Percentiles rank a stretch among this genome's conserved stretches.
These are phyloP conservation scores for Panaeolus cyanescens DNA, from an alignment of 768 basidiomycete species.

Conservation along the genomic window DNA sequence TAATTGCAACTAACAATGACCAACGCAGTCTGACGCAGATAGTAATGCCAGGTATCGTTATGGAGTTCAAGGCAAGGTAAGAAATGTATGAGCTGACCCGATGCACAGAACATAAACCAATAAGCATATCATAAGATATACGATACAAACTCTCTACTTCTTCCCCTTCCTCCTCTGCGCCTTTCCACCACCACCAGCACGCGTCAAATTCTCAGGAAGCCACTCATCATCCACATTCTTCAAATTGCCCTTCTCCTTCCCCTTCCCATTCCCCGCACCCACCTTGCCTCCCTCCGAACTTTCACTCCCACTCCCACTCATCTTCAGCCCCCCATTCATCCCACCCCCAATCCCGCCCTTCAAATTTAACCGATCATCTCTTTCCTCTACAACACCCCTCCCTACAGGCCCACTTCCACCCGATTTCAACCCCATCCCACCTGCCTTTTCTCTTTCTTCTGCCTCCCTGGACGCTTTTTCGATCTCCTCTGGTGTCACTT, in stretches of 20 bases:
- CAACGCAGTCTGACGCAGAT: no score
- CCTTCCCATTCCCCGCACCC: conserved; percentile 6
- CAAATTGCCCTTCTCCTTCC: conserved; percentile 24
- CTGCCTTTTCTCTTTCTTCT: conserved; percentile 21
- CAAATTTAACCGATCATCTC: conserved; percentile 21
- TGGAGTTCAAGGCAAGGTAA: no score
- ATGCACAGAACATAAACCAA: neutral
- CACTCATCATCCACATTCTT: conserved; percentile 46
- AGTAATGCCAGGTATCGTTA: no score
- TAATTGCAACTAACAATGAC: no score
- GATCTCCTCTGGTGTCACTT: conserved; percentile 55
- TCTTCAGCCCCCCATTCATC: no score
- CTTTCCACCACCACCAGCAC: neutral
- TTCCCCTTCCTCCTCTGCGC: neutral
- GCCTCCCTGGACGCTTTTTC: conserved; percentile 45
- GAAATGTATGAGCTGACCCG: no score
- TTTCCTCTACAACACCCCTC: conserved; percentile 23
- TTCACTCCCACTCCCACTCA: no score
- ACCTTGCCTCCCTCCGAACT: no score
- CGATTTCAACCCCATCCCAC: no score
- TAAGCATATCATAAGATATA: neutral
- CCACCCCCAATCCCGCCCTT: neutral
- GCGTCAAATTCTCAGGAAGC: conserved; percentile 48
- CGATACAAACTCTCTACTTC: neutral
- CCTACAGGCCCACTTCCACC: neutral